A percentile compares a stretch with the other conserved stretches of the same genome.
Conservation (phyloP, 768 basidiomycete species). For the Hericium alpestre region DNA sequence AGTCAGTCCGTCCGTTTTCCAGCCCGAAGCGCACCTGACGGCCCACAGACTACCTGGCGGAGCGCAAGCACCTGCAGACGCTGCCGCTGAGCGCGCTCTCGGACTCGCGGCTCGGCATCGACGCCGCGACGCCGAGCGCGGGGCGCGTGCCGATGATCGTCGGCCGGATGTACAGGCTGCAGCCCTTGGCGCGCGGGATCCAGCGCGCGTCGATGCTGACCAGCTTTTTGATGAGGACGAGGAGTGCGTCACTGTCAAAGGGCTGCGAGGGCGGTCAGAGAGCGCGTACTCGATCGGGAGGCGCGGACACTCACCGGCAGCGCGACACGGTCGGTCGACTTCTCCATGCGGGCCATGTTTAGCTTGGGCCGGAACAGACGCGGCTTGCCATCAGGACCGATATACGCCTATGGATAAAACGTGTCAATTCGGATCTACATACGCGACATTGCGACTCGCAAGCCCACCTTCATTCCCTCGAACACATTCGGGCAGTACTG, state of each 20-base stretch:
- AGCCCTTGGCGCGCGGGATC: conserved; percentile 67
- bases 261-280: conserved; percentile 16
- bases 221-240: conserved; percentile 52
- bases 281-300: not conserved
- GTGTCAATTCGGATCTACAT: not conserved
- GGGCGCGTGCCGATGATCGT: conserved; percentile 48
- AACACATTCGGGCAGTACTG: conserved; percentile 54
- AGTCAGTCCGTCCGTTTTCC: conserved; percentile 34
- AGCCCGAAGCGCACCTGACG: not conserved
- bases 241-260: conserved; percentile 36
- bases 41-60: conserved; percentile 62
- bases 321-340: conserved; percentile 60
- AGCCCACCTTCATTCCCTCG: conserved; percentile 58
- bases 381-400: conserved; percentile 59
- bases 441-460: not conserved
- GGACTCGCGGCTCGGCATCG: conserved; percentile 92
- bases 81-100: conserved; percentile 72
- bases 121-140: conserved; percentile 71
- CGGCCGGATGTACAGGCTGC: conserved; percentile 82
- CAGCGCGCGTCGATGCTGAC: conserved; percentile 66
- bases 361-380: conserved; percentile 73
- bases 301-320: conserved; percentile 42
- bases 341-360: conserved; percentile 76
- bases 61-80: conserved; percentile 82
- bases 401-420: conserved; percentile 40